phyloP scores from a whole-genome alignment of 1,284 basidiomycete species.

The Boletus smithii region DNA sequence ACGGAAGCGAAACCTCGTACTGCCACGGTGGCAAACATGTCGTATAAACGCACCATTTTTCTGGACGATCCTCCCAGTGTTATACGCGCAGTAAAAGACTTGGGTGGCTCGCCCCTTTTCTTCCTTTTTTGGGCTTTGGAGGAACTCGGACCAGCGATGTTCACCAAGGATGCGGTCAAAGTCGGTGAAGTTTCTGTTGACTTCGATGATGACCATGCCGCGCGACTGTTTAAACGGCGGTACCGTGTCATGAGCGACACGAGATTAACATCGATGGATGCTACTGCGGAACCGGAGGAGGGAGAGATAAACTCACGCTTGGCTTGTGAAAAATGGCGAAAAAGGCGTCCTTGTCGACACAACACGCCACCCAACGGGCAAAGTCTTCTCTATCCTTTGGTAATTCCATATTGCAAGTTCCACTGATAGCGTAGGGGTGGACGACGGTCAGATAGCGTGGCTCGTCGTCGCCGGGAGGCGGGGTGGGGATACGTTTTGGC shows the following conservation, averaged over 20 bases:
- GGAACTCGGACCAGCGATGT: slow-evolving; percentile 59
- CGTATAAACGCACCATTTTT: slow-evolving; percentile 38
- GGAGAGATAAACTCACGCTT: slow-evolving; percentile 41
- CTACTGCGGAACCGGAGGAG: no score
- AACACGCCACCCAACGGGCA: slow-evolving; percentile 61
- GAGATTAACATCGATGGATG: no score
- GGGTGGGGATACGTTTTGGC: slow-evolving; percentile 56
- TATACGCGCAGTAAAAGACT: slow-evolving; percentile 54
- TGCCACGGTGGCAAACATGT: no score
- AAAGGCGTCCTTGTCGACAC: slow-evolving; percentile 46
- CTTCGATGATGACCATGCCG: slow-evolving; percentile 64
- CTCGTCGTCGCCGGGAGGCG: slow-evolving; percentile 55
- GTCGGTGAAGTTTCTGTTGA: slow-evolving; percentile 39
- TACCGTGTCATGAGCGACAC: no score
- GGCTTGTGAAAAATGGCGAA: slow-evolving; percentile 62
- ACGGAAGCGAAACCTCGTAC: no score
- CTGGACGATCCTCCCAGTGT: slow-evolving; percentile 41
- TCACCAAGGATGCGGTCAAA: slow-evolving; percentile 55
- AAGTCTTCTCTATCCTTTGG: slow-evolving; percentile 48
- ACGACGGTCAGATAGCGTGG: slow-evolving; percentile 57
- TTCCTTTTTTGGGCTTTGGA: slow-evolving; percentile 42
- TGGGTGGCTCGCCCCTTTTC: slow-evolving; percentile 42
- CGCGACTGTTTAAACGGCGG: slow-evolving; percentile 46
- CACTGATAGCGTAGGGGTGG: slow-evolving; percentile 54
- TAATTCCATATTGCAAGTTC: slow-evolving; percentile 49